Evolutionary conservation across 1,284 basidiomycete genomes (phyloP).

Genomic region (Cryptococcus sp.): DNA sequence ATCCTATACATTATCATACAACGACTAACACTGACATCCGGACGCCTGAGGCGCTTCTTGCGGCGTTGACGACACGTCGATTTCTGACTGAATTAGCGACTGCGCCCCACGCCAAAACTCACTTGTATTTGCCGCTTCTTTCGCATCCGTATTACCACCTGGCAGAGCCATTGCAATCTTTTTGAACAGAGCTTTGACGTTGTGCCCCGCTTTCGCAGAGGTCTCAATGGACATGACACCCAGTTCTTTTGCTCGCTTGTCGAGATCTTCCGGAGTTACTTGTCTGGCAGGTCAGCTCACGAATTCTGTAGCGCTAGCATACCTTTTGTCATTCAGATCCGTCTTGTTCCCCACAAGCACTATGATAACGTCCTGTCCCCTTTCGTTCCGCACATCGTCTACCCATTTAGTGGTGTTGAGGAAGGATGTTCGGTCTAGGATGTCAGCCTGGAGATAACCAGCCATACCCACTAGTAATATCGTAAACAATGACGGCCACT

Average conservation of each 20-base stretch:
- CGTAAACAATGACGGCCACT: constrained; percentile 97
- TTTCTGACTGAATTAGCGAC: constrained; percentile 36
- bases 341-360: constrained; percentile 99
- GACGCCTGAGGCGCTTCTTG: constrained; percentile 48
- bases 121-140: constrained; percentile 62
- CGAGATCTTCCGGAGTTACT: constrained; percentile 98
- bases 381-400: constrained; percentile 96
- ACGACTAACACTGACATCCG: constrained; percentile 45
- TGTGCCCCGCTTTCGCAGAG: constrained; percentile 98
- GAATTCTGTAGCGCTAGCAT: constrained; percentile 5
- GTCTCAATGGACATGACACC: constrained; percentile 99
- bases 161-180: constrained; percentile 98
- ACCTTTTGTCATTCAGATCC: constrained; percentile 63
- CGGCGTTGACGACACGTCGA: constrained; percentile 49
- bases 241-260: constrained; percentile 86
- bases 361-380: constrained; percentile 98
- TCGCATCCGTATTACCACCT: constrained; percentile 82
- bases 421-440: constrained; percentile 89
- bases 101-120: constrained; percentile 16
- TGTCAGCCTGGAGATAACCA: neutral
- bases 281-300: constrained; percentile 61
- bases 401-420: constrained; percentile 99
- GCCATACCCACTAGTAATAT: constrained; percentile 86
- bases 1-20: neutral
- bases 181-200: constrained; percentile 96